Evolutionary conservation across 2,329 filamentous ascomycete species (phyloP).

Genomic region (Fusarium napiforme): DNA sequence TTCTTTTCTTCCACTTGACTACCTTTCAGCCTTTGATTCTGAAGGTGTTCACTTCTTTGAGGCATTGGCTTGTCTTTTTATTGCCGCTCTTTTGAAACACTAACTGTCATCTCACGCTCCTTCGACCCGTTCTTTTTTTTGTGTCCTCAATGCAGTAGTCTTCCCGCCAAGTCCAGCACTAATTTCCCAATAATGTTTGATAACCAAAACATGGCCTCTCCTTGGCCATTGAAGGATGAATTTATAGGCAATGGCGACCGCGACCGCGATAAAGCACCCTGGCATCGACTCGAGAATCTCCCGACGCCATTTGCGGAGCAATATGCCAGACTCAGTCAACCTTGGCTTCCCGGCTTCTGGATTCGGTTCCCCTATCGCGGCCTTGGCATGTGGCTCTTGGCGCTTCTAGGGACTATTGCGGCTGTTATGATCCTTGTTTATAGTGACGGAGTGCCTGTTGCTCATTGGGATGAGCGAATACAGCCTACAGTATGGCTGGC

Average conservation of each 20-base stretch:
- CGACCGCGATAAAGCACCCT: constrained; percentile 8
- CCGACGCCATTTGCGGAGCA: background rate
- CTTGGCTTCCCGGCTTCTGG: constrained; percentile 37
- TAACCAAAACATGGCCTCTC: background rate
- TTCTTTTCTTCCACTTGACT: constrained; percentile 2
- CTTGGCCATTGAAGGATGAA: constrained; percentile 32
- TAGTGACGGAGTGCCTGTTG: constrained; percentile 33
- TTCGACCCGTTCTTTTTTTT: background rate
- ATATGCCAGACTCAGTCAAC: constrained; percentile 28
- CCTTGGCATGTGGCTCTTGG: constrained; percentile 29
- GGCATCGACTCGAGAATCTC: constrained; percentile 26
- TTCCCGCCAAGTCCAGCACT: background rate
- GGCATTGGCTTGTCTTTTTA: background rate
- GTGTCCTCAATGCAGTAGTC: background rate
- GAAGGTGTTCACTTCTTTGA: background rate
- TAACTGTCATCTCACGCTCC: background rate
- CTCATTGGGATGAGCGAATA: constrained; percentile 29
- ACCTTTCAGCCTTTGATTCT: background rate
- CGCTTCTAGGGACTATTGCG: constrained; percentile 22
- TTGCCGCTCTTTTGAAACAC: background rate
- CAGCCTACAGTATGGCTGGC: constrained; percentile 38
- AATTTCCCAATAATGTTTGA: background rate
- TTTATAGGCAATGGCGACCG: background rate
- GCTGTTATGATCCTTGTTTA: constrained; percentile 28
- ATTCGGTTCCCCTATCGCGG: constrained; percentile 30